These are phyloP conservation scores for Hypoxylon sp. DNA, from an alignment of 2,329 filamentous ascomycete species.

Conservation along the genomic window DNA sequence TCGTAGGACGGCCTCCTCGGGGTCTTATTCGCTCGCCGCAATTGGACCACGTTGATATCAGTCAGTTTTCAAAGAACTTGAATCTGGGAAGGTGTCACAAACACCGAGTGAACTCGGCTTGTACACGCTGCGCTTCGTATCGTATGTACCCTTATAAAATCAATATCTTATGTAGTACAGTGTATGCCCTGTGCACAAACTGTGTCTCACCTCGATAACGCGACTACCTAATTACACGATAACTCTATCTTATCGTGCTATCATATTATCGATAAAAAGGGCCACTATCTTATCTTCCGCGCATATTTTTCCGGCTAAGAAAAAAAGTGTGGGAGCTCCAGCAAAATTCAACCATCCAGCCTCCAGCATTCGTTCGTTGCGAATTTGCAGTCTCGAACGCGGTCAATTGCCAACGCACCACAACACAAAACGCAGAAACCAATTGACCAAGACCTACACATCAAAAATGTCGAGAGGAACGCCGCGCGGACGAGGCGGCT, in stretches of 20 bases:
- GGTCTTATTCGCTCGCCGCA: slow-evolving; percentile 5
- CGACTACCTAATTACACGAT: neutral
- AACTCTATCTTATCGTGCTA: slow-evolving; percentile 7
- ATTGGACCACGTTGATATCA: slow-evolving; percentile 6
- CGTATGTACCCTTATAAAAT: neutral
- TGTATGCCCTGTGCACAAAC: neutral
- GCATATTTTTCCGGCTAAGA: slow-evolving; percentile 36
- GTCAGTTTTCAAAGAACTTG: neutral
- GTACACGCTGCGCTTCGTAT: neutral
- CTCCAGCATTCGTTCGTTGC: slow-evolving; percentile 9
- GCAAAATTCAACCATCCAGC: slow-evolving; percentile 34
- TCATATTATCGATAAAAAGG: neutral
- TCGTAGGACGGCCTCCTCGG: slow-evolving; percentile 6
- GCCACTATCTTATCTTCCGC: slow-evolving; percentile 20
- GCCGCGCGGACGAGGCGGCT: slow-evolving; percentile 54
- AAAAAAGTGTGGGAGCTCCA: slow-evolving; percentile 39
- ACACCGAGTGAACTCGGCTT: neutral
- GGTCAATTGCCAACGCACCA: slow-evolving; percentile 15
- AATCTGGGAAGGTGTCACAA: slow-evolving; percentile 21
- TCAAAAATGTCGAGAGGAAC: slow-evolving; percentile 54
- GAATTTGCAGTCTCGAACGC: slow-evolving; percentile 22
- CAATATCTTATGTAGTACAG: slow-evolving; percentile 1
- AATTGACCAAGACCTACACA: slow-evolving; percentile 35
- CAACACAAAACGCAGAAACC: slow-evolving; percentile 8
- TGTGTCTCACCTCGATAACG: neutral